phyloP scores from a whole-genome alignment of 2,329 filamentous ascomycete species.

The Curvularia eragrostidis region DNA sequence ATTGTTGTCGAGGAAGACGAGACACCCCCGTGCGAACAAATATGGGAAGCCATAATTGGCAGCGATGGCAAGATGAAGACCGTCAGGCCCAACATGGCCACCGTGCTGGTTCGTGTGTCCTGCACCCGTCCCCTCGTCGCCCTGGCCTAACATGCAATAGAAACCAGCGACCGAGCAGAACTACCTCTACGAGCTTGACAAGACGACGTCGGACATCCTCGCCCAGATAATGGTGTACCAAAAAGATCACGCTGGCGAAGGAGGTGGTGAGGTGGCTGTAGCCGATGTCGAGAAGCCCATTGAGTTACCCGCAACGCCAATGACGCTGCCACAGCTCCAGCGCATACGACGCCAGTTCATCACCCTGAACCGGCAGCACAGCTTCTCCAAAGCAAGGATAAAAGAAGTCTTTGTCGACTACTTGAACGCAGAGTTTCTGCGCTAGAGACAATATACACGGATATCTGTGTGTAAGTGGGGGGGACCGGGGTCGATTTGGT shows the following conservation, averaged over 20 bases:
- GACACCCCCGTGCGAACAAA: slow-evolving; percentile 68
- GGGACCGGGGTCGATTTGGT: background rate
- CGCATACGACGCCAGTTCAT: slow-evolving; percentile 79
- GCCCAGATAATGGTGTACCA: slow-evolving; percentile 72
- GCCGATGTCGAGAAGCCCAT: slow-evolving; percentile 64
- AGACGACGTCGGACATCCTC: slow-evolving; percentile 78
- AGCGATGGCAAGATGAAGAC: slow-evolving; percentile 68
- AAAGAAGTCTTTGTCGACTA: slow-evolving; percentile 51
- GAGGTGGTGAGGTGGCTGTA: slow-evolving; percentile 64
- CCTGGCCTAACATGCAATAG: slow-evolving; percentile 31
- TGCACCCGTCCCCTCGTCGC: background rate
- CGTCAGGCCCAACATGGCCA: slow-evolving; percentile 77
- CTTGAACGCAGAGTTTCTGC: slow-evolving; percentile 47
- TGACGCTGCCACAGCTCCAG: slow-evolving; percentile 78
- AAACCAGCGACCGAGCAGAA: slow-evolving; percentile 69
- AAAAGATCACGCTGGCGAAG: slow-evolving; percentile 67
- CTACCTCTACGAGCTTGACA: slow-evolving; percentile 81
- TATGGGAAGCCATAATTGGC: slow-evolving; percentile 76
- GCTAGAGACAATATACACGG: slow-evolving; percentile 23
- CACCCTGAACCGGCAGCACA: slow-evolving; percentile 72
- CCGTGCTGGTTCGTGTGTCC: slow-evolving; percentile 62
- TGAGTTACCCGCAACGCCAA: slow-evolving; percentile 68
- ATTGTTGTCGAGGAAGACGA: slow-evolving; percentile 79
- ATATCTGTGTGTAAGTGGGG: background rate
- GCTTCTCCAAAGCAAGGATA: slow-evolving; percentile 49